Percentiles rank a stretch among this genome's conserved stretches.
Conservation (phyloP, 139 green algal genomes). For the Chlamydomonas incerta region DNA sequence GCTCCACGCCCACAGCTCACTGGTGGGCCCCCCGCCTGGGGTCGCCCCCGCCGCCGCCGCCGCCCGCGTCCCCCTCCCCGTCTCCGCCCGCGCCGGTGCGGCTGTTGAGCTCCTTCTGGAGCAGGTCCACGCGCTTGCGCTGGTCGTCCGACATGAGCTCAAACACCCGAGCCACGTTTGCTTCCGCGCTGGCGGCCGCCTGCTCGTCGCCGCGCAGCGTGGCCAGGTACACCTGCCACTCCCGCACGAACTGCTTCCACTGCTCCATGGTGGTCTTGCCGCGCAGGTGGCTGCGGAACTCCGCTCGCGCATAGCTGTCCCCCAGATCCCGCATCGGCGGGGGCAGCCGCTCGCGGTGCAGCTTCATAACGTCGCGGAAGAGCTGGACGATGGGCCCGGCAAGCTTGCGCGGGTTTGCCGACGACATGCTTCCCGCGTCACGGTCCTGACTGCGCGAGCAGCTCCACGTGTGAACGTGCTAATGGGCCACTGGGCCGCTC, state of each 20-base stretch:
- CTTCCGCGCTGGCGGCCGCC: not conserved
- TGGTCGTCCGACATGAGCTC: slow-evolving; percentile 62
- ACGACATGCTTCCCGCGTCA: no score
- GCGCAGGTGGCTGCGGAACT: slow-evolving; percentile 76
- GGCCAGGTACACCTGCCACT: slow-evolving; percentile 78
- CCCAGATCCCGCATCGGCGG: slow-evolving; percentile 76
- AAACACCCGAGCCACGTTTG: slow-evolving; percentile 30
- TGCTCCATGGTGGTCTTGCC: slow-evolving; percentile 67
- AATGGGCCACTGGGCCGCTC: no score
- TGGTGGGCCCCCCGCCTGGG: not conserved
- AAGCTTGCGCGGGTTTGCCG: no score
- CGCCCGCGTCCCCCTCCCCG: not conserved
- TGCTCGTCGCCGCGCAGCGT: slow-evolving; percentile 59
- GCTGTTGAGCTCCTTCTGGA: slow-evolving; percentile 51
- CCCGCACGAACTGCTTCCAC: slow-evolving; percentile 75
- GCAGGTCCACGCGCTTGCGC: slow-evolving; percentile 61
- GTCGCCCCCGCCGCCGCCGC: not conserved
- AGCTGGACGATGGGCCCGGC: slow-evolving; percentile 44
- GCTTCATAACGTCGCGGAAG: slow-evolving; percentile 76
- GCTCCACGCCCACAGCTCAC: no score
- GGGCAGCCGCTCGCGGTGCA: slow-evolving; percentile 74
- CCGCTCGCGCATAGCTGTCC: slow-evolving; percentile 71
- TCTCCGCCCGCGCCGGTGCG: no score
- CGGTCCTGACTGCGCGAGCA: no score
- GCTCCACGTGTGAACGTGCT: no score